Conservation (phyloP, 306 rosid species). For the Cucumis sativus region Cucumber_9930_V3 NC_026656.2:12039501-12040000, state of each 20-base stretch:
- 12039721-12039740: slow-evolving; percentile 85
- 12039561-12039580: slow-evolving; percentile 50
- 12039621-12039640: slow-evolving; percentile 93
- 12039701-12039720: slow-evolving; percentile 76
- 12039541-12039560: slow-evolving; percentile 72
- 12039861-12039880: slow-evolving; percentile 90
- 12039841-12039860: slow-evolving; percentile 95
- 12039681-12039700: slow-evolving; percentile 81
- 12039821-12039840: slow-evolving; percentile 99
- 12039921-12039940: slow-evolving; percentile 92
- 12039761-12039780: slow-evolving; percentile 92
- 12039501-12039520: slow-evolving; percentile 83
- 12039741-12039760: slow-evolving; percentile 80
- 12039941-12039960: slow-evolving; percentile 42
- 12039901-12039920: slow-evolving; percentile 94
- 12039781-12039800: slow-evolving; percentile 92
- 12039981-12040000: neutral
- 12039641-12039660: slow-evolving; percentile 93
- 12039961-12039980: neutral
- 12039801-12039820: slow-evolving; percentile 80
- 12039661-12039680: slow-evolving; percentile 92
- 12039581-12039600: slow-evolving; percentile 59
- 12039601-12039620: slow-evolving; percentile 87
- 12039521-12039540: slow-evolving; percentile 87
- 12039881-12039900: slow-evolving; percentile 97